Evolutionary conservation across 1,139 yeast species (phyloP).

Genomic region (Candida sp.): DNA sequence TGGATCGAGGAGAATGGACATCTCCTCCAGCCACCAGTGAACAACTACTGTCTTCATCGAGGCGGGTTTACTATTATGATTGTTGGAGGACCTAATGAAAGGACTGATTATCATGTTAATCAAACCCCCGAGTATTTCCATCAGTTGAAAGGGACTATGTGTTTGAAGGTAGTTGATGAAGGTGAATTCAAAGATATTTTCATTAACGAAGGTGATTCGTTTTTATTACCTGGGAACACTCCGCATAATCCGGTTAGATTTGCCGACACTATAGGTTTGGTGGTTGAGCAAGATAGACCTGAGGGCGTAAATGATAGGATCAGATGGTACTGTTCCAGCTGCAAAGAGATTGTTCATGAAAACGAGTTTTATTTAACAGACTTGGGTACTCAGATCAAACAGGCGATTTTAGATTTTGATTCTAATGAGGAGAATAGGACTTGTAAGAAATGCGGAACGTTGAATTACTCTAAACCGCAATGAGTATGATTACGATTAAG

Average conservation of each 20-base stretch:
- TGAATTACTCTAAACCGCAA: constrained; percentile 60
- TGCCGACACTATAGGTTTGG: constrained; percentile 83
- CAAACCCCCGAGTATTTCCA: constrained; percentile 95
- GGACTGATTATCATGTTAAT: constrained; percentile 91
- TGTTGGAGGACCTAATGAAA: constrained; percentile 93
- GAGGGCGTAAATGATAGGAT: constrained; percentile 61
- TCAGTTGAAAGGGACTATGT: constrained; percentile 84
- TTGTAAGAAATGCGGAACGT: constrained; percentile 71
- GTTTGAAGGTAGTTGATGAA: constrained; percentile 76
- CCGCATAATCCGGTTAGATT: constrained; percentile 93
- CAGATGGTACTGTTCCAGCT: constrained; percentile 83
- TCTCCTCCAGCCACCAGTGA: constrained; percentile 86
- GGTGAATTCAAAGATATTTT: constrained; percentile 73
- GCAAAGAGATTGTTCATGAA: constrained; percentile 65
- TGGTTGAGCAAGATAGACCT: constrained; percentile 94
- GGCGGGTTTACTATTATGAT: constrained; percentile 94
- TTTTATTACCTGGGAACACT: constrained; percentile 74
- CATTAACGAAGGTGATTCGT: constrained; percentile 85
- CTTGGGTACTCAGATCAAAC: constrained; percentile 88
- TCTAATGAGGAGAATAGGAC: constrained; percentile 60
- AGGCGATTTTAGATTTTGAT: constrained; percentile 73
- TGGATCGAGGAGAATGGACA: constrained; percentile 81
- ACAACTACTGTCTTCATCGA: constrained; percentile 83
- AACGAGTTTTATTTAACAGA: constrained; percentile 72
- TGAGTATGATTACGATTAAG: constrained; percentile 11